Evolutionary conservation across 1,284 basidiomycete species (phyloP).

Genomic region (Apiotrichum laibachii): DNA sequence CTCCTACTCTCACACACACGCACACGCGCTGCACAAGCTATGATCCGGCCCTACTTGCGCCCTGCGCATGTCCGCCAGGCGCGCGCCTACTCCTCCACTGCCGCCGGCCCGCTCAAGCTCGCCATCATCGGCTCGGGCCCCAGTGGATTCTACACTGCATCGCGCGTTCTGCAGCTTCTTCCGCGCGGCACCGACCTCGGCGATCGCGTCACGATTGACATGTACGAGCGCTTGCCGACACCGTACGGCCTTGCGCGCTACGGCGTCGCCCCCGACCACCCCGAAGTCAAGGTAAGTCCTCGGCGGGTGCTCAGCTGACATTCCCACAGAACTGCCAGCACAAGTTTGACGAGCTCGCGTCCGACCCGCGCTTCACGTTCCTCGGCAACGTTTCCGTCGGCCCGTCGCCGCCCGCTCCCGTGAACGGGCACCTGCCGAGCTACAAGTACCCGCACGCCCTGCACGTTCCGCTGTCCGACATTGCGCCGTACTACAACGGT

Average conservation of each 20-base stretch:
- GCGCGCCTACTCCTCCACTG: too few species aligned
- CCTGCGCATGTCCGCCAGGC: too few species aligned
- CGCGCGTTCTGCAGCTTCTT: conserved; percentile 67
- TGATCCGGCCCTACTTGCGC: too few species aligned
- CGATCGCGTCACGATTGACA: conserved; percentile 64
- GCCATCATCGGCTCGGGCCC: conserved; percentile 66
- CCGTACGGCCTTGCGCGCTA: conserved; percentile 94
- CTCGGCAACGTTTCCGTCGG: conserved; percentile 85
- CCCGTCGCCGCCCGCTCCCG: conserved; percentile 26
- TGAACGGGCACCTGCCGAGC: conserved; percentile 26
- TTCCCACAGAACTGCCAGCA: conserved; percentile 84
- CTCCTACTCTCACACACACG: too few species aligned
- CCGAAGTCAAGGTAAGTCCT: conserved; percentile 84
- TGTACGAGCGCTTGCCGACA: conserved; percentile 90
- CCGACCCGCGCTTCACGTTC: conserved; percentile 75
- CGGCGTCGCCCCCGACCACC: conserved; percentile 97
- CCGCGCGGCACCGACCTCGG: conserved; percentile 53
- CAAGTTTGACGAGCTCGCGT: conserved; percentile 77
- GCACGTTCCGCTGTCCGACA: conserved; percentile 46
- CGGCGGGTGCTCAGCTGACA: not conserved
- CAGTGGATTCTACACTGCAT: conserved; percentile 91
- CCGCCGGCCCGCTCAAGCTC: conserved; percentile 40
- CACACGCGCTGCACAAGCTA: too few species aligned
- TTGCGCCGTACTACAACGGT: conserved; percentile 54
- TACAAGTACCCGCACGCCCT: conserved; percentile 53